Evolutionary conservation across 352 stramenopile genomes (phyloP), one percentile per base, ranked within the genome.

Genomic region (Phytophthora ramorum): DNA sequence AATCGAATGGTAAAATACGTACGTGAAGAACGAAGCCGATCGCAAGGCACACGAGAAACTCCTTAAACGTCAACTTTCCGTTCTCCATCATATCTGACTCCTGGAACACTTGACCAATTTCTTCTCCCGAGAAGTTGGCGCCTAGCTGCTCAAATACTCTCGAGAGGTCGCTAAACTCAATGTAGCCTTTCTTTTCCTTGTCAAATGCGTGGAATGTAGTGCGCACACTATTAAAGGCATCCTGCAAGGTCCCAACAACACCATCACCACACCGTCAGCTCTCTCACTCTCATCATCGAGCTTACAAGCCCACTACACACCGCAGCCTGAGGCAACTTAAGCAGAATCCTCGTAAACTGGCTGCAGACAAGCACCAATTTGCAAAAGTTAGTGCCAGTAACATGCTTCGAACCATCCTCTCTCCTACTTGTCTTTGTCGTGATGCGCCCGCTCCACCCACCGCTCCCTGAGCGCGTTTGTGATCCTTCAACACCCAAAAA

Each of bases 11-110:
- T 38, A 16, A 13, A 10, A 16, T 26, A 10, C 79, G 47, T 75
- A 95, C 87, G 26, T 96, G 87, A 19, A 96, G 78, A 16, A 97
- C 83, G 54, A 95, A 97, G 28, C 79, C 85, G 26, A 97, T 92
- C 0, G 85, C 89, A 41, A 97, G 82, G 35, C 87, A 96, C 6
- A 93, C 83, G 47, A 97, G 82, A 40, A 96, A 96, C 67, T 96
- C 90, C 52, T 95, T 96, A 64, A 96, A 96, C 22, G 66, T 91
- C 14, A 97, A 79, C 35, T 74, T 75, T 46, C 87, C 87, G 56
- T 89, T 85, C 55, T 95, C 80, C 53, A 83, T 75, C 81, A 97
- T 91, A 56, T 97, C 89, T 28, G 88, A 93, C 55, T 95, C 88
- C 43, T 91, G 66, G 48, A 93, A 91, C 14, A 92, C 82, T 54